Evolutionary conservation across 495 filamentous ascomycete genomes (phyloP).

Genomic region (Clavariopsis aquatica): DNA sequence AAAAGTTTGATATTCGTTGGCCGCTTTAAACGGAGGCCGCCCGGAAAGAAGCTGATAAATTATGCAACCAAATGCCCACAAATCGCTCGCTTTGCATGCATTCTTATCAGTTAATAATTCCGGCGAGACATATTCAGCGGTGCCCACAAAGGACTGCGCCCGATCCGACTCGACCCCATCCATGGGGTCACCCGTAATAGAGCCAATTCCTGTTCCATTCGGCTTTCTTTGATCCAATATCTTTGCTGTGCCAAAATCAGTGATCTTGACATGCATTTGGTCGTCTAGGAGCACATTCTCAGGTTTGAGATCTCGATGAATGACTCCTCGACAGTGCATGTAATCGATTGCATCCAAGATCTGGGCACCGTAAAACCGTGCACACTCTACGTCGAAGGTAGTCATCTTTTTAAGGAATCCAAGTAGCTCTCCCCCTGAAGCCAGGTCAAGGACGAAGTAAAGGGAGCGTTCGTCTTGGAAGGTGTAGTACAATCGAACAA

Average conservation of each 20-base stretch:
- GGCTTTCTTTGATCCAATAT: conserved; percentile 69
- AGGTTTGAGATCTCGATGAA: conserved; percentile 95
- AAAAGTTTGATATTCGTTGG: conserved; percentile 96
- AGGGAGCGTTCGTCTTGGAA: conserved; percentile 96
- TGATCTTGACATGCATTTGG: conserved; percentile 97
- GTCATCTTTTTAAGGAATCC: conserved; percentile 90
- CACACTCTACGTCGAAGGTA: conserved; percentile 95
- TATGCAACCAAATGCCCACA: conserved; percentile 99
- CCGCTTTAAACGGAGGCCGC: conserved; percentile 93
- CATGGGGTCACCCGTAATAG: conserved; percentile 47
- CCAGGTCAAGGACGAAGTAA: conserved; percentile 95
- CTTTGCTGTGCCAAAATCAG: conserved; percentile 97
- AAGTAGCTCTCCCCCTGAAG: conserved; percentile 87
- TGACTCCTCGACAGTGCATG: conserved; percentile 95
- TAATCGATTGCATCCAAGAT: conserved; percentile 96
- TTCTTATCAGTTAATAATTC: conserved; percentile 94
- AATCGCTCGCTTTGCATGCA: conserved; percentile 94
- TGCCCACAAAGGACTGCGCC: conserved; percentile 95
- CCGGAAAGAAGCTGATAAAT: conserved; percentile 94
- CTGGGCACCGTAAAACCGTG: conserved; percentile 91
- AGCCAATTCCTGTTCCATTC: conserved; percentile 32
- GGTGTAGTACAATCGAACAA: conserved; percentile 97
- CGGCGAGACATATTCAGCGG: conserved; percentile 97
- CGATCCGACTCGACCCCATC: conserved; percentile 68
- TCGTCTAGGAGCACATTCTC: conserved; percentile 96